Conservation (phyloP, 2,329 filamentous ascomycete genomes). For the Coniochaeta pulveracea region DNA sequence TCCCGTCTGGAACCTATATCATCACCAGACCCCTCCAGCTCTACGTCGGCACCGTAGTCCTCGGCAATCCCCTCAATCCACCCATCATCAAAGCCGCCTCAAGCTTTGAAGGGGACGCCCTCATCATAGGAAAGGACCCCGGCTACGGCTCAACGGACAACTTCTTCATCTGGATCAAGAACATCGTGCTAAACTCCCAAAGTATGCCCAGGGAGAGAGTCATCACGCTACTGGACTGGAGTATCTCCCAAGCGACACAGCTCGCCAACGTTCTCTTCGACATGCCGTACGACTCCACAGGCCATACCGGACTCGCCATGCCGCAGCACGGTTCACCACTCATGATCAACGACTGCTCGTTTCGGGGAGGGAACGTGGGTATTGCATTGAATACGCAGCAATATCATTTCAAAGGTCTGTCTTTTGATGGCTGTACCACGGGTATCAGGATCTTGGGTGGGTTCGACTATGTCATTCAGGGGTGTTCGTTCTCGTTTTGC, state of each 20-base stretch:
- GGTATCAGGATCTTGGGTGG: background rate
- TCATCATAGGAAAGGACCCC: conserved; percentile 17
- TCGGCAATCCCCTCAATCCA: conserved; percentile 23
- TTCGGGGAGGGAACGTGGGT: conserved; percentile 11
- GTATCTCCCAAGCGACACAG: conserved; percentile 23
- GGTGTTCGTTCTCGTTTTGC: background rate
- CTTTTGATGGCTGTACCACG: conserved; percentile 10
- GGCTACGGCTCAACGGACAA: conserved; percentile 15
- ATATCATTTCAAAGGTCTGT: conserved; percentile 12
- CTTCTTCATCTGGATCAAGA: conserved; percentile 25
- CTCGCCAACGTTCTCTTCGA: conserved; percentile 24
- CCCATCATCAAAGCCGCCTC: conserved; percentile 14
- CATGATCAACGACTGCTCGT: conserved; percentile 11
- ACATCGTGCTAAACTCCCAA: conserved; percentile 24
- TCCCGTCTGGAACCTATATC: conserved; percentile 2
- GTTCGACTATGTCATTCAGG: background rate
- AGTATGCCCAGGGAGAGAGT: conserved; percentile 13
- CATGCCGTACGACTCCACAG: conserved; percentile 19
- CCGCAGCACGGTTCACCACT: conserved; percentile 10
- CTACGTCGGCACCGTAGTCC: conserved; percentile 20
- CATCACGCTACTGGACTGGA: conserved; percentile 24
- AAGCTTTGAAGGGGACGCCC: conserved; percentile 7
- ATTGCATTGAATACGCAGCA: conserved; percentile 11
- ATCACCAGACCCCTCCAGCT: conserved; percentile 11
- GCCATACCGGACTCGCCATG: conserved; percentile 21